These are phyloP conservation scores for Miscanthus lutarioriparius DNA, from an alignment of 176 grass and related monocot genomes.

Conservation along the genomic window DNA sequence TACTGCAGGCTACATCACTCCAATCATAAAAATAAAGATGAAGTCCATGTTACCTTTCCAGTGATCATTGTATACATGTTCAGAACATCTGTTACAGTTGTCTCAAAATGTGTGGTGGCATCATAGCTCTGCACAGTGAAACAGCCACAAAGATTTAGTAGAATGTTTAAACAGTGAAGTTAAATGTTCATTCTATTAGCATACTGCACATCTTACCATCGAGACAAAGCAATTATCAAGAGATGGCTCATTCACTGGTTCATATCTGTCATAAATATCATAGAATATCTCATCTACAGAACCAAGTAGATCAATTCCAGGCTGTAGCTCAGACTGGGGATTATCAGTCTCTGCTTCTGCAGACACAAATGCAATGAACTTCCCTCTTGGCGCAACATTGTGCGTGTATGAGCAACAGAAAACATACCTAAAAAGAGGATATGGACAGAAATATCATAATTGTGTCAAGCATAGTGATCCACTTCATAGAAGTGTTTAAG, in stretches of 20 bases:
- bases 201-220: constrained; percentile 52
- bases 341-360: constrained; percentile 75
- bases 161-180: not conserved
- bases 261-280: constrained; percentile 89
- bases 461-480: constrained; percentile 1
- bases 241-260: constrained; percentile 82
- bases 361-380: constrained; percentile 93
- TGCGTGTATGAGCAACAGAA: constrained; percentile 95
- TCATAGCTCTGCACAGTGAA: constrained; percentile 79
- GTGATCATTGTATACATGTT: constrained; percentile 92
- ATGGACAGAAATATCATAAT: constrained; percentile 36
- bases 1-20: no score
- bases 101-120: constrained; percentile 96
- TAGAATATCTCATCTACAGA: constrained; percentile 82
- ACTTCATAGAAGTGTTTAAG: constrained; percentile 1
- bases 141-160: constrained; percentile 25
- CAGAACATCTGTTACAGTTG: constrained; percentile 81
- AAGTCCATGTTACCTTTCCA: constrained; percentile 54
- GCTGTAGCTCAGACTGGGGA: constrained; percentile 68
- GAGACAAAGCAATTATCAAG: constrained; percentile 92
- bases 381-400: constrained; percentile 91
- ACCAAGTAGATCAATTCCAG: constrained; percentile 85
- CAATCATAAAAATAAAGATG: constrained; percentile 13
- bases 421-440: constrained; percentile 69
- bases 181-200: constrained; percentile 10